These are phyloP conservation scores for Brasilioporus rufonigricans DNA, from an alignment of 768 basidiomycete genomes.

Conservation along the genomic window DNA sequence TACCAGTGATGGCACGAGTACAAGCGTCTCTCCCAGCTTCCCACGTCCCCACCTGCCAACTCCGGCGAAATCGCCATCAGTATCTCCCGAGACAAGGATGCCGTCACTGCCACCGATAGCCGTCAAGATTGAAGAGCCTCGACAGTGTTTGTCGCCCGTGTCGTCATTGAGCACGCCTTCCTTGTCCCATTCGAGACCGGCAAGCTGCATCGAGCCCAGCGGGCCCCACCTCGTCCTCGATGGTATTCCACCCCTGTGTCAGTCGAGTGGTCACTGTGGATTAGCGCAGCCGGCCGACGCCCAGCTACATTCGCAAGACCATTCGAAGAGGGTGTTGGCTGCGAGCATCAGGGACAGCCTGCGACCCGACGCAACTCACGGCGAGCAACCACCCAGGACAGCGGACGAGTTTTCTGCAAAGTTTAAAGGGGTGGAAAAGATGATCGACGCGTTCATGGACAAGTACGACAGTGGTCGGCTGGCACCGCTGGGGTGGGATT, in stretches of 20 bases:
- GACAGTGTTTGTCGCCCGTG: too few species aligned
- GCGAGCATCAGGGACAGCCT: constrained; percentile 15
- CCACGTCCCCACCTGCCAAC: constrained; percentile 29
- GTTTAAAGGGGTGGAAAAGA: constrained; percentile 17
- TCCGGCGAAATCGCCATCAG: constrained; percentile 24
- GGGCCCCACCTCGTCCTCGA: not conserved
- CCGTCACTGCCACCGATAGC: constrained; percentile 31
- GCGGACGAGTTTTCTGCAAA: constrained; percentile 18
- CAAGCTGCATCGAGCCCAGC: too few species aligned
- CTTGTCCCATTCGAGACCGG: too few species aligned
- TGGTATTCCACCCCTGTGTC: constrained; percentile 1
- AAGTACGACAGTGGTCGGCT: constrained; percentile 22
- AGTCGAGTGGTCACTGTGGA: too few species aligned
- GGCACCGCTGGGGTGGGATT: constrained; percentile 25
- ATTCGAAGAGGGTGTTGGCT: constrained; percentile 2
- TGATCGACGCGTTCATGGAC: constrained; percentile 22
- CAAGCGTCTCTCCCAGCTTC: constrained; percentile 20
- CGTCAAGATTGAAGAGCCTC: constrained; percentile 30
- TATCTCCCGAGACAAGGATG: constrained; percentile 10
- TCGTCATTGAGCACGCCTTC: too few species aligned
- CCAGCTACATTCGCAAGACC: not conserved
- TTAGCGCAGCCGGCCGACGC: too few species aligned
- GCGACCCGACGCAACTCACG: not conserved
- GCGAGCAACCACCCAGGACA: constrained; percentile 17
- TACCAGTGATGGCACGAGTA: too few species aligned